These are phyloP conservation scores for Puccinia sorghi DNA, from an alignment of 1,284 basidiomycete species.

Conservation along the genomic window DNA sequence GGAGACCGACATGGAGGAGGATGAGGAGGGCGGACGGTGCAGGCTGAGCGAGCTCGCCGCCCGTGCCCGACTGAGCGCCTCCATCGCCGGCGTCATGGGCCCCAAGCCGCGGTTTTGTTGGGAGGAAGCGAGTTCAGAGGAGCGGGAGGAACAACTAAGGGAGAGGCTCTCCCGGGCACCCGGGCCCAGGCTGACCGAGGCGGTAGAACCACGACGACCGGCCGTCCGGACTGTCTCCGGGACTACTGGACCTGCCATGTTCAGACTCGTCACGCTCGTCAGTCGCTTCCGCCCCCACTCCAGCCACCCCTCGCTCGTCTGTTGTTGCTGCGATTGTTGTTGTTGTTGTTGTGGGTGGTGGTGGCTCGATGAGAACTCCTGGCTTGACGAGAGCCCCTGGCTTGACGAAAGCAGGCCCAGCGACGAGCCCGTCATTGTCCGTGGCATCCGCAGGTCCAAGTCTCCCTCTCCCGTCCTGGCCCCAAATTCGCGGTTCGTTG, in stretches of 20 bases:
- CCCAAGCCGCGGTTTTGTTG: neutral
- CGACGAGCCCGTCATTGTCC: conserved; percentile 29
- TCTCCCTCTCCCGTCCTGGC: neutral
- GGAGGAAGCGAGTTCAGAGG: neutral
- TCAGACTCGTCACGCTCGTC: conserved; percentile 50
- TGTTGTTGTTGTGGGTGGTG: too few species aligned
- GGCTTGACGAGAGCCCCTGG: neutral
- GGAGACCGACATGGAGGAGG: conserved; percentile 3
- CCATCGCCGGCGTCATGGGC: conserved; percentile 45
- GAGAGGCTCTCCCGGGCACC: neutral
- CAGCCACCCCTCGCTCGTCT: conserved; percentile 36
- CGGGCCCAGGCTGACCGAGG: neutral
- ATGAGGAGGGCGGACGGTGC: conserved; percentile 5
- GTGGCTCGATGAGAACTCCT: neutral
- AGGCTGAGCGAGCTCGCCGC: neutral
- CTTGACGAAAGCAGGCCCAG: conserved; percentile 7
- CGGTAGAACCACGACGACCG: conserved; percentile 1
- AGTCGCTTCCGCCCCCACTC: conserved; percentile 50
- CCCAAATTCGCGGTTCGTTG: neutral
- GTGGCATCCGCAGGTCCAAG: neutral
- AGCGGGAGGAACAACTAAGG: neutral
- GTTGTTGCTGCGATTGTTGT: neutral
- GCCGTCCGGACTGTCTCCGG: neutral
- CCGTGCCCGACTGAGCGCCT: conserved; percentile 38
- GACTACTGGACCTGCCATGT: conserved; percentile 5